Evolutionary conservation across 176 grass and related monocot genomes (phyloP).

Genomic region (Microstegium vimineum): DNA sequence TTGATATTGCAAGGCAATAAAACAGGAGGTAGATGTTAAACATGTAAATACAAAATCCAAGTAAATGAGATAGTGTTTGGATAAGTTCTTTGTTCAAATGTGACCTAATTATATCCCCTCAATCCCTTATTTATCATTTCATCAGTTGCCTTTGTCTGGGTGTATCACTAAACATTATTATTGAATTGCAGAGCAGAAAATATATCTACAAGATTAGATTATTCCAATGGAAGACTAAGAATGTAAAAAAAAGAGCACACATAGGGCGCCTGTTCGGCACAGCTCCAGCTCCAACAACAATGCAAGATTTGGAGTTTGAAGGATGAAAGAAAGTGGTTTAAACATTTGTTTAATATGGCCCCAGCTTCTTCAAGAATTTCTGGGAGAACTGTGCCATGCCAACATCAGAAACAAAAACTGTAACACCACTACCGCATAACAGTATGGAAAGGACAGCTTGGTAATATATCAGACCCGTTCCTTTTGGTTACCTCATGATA

Average conservation of each 20-base stretch:
- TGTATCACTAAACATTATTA: constrained; percentile 7
- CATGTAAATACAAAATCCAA: constrained; percentile 1
- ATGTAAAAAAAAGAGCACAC: neutral
- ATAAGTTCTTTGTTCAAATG: neutral
- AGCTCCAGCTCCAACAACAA: neutral
- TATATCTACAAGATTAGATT: neutral
- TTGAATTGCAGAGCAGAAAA: neutral
- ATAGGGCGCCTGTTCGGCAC: too few species aligned
- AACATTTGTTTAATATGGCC: neutral
- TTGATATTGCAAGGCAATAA: neutral
- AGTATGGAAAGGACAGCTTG: constrained; percentile 1
- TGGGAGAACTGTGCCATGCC: neutral
- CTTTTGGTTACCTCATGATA: constrained; percentile 1
- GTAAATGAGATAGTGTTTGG: neutral
- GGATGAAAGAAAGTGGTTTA: neutral
- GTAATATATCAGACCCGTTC: too few species aligned
- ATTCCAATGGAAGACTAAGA: neutral
- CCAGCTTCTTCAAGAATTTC: neutral
- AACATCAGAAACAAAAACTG: neutral
- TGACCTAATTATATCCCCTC: neutral
- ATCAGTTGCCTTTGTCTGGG: neutral
- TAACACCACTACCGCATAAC: neutral
- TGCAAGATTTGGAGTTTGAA: neutral
- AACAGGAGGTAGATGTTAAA: neutral
- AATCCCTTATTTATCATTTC: neutral